Conservation (phyloP, 352 stramenopile species). For the Achlya hypogyna region DNA sequence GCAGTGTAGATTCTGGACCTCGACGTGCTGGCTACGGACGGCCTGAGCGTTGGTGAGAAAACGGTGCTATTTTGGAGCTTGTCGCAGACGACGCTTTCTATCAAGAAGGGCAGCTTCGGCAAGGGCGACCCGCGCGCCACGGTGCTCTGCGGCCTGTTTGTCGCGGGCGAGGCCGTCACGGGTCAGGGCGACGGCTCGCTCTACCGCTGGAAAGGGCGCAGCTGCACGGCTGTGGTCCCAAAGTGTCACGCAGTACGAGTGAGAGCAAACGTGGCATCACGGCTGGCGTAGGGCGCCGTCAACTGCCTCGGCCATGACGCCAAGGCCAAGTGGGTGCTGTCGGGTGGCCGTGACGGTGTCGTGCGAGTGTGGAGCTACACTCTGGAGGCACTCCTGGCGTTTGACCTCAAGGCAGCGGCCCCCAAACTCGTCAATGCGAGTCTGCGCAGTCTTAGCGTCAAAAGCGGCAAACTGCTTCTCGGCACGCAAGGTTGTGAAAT, state of each 20-base stretch:
- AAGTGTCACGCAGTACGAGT: conserved; percentile 37
- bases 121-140: conserved; percentile 41
- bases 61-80: conserved; percentile 30
- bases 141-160: conserved; percentile 58
- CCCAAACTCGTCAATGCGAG: conserved; percentile 29
- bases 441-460: conserved; percentile 48
- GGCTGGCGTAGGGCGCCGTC: conserved; percentile 13
- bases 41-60: conserved; percentile 49
- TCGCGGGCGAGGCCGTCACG: conserved; percentile 37
- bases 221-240: conserved; percentile 40
- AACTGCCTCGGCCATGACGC: conserved; percentile 31
- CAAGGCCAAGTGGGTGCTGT: conserved; percentile 41
- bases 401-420: conserved; percentile 40
- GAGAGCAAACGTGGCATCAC: too few species aligned
- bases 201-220: conserved; percentile 63
- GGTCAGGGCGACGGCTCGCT: conserved; percentile 59
- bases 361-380: conserved; percentile 50
- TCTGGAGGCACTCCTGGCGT: conserved; percentile 35
- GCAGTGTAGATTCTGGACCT: conserved; percentile 7
- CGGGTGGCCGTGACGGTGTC: conserved; percentile 43
- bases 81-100: conserved; percentile 24
- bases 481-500: conserved; percentile 78
- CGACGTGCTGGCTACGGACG: conserved; percentile 10
- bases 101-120: conserved; percentile 46
- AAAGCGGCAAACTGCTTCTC: conserved; percentile 66